phyloP scores from a whole-genome alignment of 441 rosid genomes.

The Pelargonium australe region DNA sequence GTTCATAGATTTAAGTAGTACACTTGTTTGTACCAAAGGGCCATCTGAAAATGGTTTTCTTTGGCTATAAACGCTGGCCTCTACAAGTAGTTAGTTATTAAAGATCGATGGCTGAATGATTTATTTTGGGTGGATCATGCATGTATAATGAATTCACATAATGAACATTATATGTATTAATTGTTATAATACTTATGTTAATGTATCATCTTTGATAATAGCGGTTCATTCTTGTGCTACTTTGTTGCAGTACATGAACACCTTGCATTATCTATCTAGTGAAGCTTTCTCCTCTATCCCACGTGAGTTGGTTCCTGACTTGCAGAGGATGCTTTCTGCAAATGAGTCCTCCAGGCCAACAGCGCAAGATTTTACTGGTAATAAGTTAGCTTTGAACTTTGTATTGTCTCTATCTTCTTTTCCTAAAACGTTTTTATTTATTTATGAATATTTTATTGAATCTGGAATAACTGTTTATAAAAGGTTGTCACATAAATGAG shows the following conservation, averaged over 20 bases:
- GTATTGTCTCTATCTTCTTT: neutral
- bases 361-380: constrained; percentile 87
- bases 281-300: constrained; percentile 82
- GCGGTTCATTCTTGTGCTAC: constrained; percentile 21
- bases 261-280: constrained; percentile 80
- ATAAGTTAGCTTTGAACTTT: constrained; percentile 13
- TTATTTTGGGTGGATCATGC: no score
- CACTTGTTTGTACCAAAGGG: neutral
- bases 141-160: no score
- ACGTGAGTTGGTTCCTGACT: constrained; percentile 64
- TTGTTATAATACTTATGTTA: neutral
- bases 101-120: no score
- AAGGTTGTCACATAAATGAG: no score
- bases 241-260: constrained; percentile 75
- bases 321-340: constrained; percentile 79
- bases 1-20: neutral
- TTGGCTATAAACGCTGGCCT: neutral
- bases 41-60: neutral
- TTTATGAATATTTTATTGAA: no score
- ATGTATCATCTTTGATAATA: constrained; percentile 2
- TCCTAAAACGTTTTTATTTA: neutral
- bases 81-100: neutral
- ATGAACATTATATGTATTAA: neutral
- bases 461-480: no score
- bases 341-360: constrained; percentile 80